Percentiles rank a stretch among this genome's conserved stretches.
Conservation (phyloP, 169 alveolate species). For the Plasmodium reichenowi region DNA sequence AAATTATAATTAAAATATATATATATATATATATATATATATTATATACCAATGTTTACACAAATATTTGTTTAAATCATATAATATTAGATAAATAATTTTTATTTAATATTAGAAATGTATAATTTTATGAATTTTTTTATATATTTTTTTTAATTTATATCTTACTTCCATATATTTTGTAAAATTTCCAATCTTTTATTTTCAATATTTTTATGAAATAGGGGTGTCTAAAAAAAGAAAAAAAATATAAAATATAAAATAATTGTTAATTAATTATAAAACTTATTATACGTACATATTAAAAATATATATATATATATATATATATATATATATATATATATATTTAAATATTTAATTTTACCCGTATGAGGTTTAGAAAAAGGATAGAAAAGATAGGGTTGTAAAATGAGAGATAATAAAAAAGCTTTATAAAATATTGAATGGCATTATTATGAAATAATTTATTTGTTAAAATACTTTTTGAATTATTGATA, state of each 20-base stretch:
- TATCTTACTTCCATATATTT: conserved; percentile 57
- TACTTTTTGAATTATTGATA: conserved; percentile 45
- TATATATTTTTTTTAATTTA: background rate
- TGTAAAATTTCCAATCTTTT: conserved; percentile 56
- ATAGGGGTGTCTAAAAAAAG: conserved; percentile 43
- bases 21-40: background rate
- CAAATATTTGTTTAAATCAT: too few relatives aligned
- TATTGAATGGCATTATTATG: conserved; percentile 69
- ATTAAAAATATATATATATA: background rate
- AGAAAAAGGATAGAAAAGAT: conserved; percentile 50
- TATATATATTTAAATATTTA: background rate
- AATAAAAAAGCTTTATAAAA: conserved; percentile 62
- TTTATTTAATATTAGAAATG: too few relatives aligned
- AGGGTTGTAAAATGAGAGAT: conserved; percentile 54
- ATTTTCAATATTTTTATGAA: conserved; percentile 44
- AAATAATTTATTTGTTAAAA: conserved; percentile 34
- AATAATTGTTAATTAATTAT: background rate
- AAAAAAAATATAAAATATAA: background rate
- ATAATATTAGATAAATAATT: too few relatives aligned
- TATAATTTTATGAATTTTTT: too few relatives aligned
- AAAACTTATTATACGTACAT: background rate
- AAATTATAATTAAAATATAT: background rate
- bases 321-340: conserved; percentile 7
- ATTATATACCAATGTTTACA: background rate
- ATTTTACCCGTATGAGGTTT: conserved; percentile 38